Conservation (phyloP, 2,329 filamentous ascomycete species). For the Hypoxylon sp. region DNA sequence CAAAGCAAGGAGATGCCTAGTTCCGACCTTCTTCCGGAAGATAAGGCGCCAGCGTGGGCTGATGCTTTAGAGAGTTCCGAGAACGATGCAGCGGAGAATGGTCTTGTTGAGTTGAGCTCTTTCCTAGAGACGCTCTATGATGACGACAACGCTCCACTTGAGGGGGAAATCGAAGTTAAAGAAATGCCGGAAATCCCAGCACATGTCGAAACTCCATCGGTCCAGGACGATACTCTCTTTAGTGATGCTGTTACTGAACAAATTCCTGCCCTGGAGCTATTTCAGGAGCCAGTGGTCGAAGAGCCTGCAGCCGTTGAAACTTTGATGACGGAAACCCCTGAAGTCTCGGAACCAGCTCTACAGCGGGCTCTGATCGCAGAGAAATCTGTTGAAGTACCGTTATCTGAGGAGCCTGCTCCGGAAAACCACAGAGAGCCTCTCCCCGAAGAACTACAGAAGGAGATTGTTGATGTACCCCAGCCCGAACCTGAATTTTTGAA, state of each 20-base stretch:
- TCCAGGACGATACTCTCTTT: constrained; percentile 15
- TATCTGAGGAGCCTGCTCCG: constrained; percentile 4
- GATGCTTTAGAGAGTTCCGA: constrained; percentile 26
- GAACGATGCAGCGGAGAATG: constrained; percentile 19
- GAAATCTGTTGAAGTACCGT: constrained; percentile 5
- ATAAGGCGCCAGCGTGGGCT: constrained; percentile 7
- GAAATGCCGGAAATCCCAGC: constrained; percentile 22
- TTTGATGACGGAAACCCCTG: constrained; percentile 1
- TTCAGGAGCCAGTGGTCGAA: constrained; percentile 1
- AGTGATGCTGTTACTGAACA: constrained; percentile 7
- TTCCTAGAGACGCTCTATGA: constrained; percentile 52
- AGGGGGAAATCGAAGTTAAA: constrained; percentile 44
- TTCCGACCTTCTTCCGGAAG: constrained; percentile 12
- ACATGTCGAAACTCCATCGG: constrained; percentile 3
- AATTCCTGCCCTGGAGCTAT: constrained; percentile 1
- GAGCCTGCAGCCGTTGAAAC: not conserved
- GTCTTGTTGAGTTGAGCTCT: constrained; percentile 18
- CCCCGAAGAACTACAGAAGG: constrained; percentile 8
- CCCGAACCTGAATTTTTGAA: constrained; percentile 16
- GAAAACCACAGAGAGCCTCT: constrained; percentile 21
- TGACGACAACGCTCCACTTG: constrained; percentile 54
- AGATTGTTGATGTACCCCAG: constrained; percentile 4
- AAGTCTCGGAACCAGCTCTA: not conserved
- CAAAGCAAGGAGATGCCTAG: constrained; percentile 15
- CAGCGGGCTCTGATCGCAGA: constrained; percentile 3